phyloP scores from a whole-genome alignment of 768 basidiomycete species.

The Mycena kentingensis region DNA sequence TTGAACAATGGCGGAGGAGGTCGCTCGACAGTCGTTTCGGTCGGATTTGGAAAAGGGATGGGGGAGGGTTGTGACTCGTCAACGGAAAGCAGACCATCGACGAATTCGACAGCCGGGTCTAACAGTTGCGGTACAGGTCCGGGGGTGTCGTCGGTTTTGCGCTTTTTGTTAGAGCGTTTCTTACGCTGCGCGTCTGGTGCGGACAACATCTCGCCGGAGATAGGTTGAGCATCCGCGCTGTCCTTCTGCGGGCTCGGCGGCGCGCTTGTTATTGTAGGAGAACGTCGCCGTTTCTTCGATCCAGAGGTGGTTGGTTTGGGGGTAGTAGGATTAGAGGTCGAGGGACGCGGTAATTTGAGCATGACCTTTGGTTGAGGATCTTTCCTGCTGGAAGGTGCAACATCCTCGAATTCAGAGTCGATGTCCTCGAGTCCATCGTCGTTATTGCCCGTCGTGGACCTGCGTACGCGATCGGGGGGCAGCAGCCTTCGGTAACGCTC shows the following conservation, averaged over 20 bases:
- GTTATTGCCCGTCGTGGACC: conserved; percentile 28
- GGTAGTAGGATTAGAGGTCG: conserved; percentile 25
- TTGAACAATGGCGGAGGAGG: no score
- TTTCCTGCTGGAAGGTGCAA: conserved; percentile 27
- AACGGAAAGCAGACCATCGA: no score
- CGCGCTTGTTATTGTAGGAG: conserved; percentile 3
- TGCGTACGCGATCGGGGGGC: conserved; percentile 58
- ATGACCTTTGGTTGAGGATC: conserved; percentile 39
- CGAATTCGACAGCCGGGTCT: no score
- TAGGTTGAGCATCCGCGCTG: no score
- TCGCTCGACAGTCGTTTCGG: no score
- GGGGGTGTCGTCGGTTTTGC: no score
- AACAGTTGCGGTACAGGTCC: no score
- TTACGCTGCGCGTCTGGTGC: no score
- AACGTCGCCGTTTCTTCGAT: conserved; percentile 29
- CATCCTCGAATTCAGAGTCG: conserved; percentile 34
- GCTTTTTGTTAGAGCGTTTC: no score
- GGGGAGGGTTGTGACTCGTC: no score
- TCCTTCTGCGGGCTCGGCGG: not conserved
- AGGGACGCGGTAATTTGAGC: conserved; percentile 34
- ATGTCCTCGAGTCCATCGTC: conserved; percentile 25
- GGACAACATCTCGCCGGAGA: no score
- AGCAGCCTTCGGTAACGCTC: conserved; percentile 75
- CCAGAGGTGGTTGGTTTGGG: conserved; percentile 21
- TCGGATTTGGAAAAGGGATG: no score